Base-by-base conservation (phyloP, 495 filamentous ascomycete genomes). In the Chaetomium fimeti region DNA sequence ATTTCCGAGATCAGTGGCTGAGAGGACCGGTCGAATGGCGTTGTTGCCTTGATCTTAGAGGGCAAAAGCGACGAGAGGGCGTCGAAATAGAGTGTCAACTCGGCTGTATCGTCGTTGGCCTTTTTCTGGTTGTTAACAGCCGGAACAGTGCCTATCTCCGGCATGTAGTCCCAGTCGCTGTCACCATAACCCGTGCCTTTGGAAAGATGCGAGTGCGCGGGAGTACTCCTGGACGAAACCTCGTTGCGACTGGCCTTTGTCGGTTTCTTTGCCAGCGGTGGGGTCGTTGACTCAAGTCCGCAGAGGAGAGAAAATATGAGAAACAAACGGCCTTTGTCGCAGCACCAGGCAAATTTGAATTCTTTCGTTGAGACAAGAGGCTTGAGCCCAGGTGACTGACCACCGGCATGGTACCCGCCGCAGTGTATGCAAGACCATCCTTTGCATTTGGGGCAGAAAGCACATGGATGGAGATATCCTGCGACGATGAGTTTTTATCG, bases 231-330 rank as follows among this genome's bases (percentile, higher is more conserved):
- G 1, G n/a, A n/a, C n/a, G n/a, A n/a, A n/a, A n/a, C n/a, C 15
- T 55, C 2, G 1, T 32, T 15, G 5, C 32, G 5, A 4, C 32
- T 4, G 42, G 54, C 2, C 43, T 55, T 52, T 18, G 57, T 40
- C 8, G 0, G 2, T n/a, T 28, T 15, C 9, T 20, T 54, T 7
- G 40, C n/a, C 22, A 22, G n/a, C n/a, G 61, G n/a, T 27, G 43
- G 28, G 5, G 42, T 9, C 5, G 27, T 18, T 7, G 49, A n/a
- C 38, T 72, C 59, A 54, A 63, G 61, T 15, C 76, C 77, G 28
- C 75, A 77, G 20, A 71, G 68, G 0, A 78, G 62, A 22, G 69
- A 70, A 59, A 74, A 77, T 20, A 71, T 61, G 18, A 77, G 67
- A n/a, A 72, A 74, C 6, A 73, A 22, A 9, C 74, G 65, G 2